Conservation (phyloP, 257 asterid species). For the Rubia yunnanensis region DNA sequence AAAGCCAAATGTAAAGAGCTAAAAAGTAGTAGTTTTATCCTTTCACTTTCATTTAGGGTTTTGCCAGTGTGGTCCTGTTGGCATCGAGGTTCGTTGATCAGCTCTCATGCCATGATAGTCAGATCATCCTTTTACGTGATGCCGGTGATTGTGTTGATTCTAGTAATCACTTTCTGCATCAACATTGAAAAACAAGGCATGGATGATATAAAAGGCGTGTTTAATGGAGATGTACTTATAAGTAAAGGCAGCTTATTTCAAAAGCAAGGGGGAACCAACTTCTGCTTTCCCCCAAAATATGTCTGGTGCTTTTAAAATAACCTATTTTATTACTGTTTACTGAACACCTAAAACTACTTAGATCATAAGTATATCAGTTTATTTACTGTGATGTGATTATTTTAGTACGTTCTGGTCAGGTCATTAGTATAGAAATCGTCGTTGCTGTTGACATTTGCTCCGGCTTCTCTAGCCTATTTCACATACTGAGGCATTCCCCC, state of each 20-base stretch:
- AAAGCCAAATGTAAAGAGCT: neutral
- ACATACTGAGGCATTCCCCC: conserved; percentile 44
- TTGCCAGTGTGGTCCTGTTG: conserved; percentile 39
- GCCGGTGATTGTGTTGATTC: conserved; percentile 34
- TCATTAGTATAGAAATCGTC: conserved; percentile 41
- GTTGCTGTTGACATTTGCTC: conserved; percentile 22
- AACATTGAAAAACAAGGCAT: neutral
- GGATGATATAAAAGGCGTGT: neutral
- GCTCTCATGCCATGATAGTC: conserved; percentile 54
- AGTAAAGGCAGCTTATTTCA: no score
- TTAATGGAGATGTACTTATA: no score
- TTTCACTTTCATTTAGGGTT: conserved; percentile 24
- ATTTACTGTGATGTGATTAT: conserved; percentile 29
- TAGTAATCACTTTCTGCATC: conserved; percentile 28
- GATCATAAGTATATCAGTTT: no score
- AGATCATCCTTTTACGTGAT: conserved; percentile 37
- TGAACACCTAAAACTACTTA: no score
- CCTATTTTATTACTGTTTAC: no score
- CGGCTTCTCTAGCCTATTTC: conserved; percentile 37
- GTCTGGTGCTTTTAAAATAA: no score
- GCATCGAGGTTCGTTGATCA: conserved; percentile 51
- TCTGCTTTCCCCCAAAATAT: no score
- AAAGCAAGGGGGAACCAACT: no score
- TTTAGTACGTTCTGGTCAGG: conserved; percentile 29
- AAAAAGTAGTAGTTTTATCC: neutral